Percentiles rank a stretch among this genome's conserved stretches.
phyloP scores from a whole-genome alignment of 1,284 basidiomycete species.

The Fomitopsis pinicola region DNA sequence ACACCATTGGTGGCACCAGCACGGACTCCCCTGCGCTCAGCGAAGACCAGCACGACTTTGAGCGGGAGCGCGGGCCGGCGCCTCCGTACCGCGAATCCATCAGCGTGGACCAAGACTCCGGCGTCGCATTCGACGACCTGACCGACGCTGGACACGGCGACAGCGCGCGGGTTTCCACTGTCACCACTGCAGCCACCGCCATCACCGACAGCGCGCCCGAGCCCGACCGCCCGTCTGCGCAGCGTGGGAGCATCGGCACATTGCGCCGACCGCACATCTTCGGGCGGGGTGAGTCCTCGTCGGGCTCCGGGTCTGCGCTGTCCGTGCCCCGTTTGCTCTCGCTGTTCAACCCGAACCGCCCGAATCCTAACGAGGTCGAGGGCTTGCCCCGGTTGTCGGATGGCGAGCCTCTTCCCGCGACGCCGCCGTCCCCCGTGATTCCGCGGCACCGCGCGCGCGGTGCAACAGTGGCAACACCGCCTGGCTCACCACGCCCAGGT shows the following conservation, averaged over 20 bases:
- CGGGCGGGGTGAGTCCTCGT: slow-evolving; percentile 4
- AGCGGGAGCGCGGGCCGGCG: slow-evolving; percentile 47
- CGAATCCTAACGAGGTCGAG: neutral
- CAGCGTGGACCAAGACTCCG: slow-evolving; percentile 14
- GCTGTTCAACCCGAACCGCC: slow-evolving; percentile 21
- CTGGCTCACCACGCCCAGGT: slow-evolving; percentile 7
- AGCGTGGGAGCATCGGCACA: neutral
- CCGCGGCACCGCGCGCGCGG: slow-evolving; percentile 5
- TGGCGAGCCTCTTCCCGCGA: neutral
- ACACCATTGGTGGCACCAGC: slow-evolving; percentile 17
- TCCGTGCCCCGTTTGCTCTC: slow-evolving; percentile 3
- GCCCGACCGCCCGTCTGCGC: neutral
- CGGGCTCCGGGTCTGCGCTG: neutral
- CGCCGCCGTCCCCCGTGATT: slow-evolving; percentile 9
- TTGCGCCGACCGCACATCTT: slow-evolving; percentile 1
- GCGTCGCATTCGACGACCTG: slow-evolving; percentile 7
- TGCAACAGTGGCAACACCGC: slow-evolving; percentile 7
- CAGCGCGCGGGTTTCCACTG: neutral
- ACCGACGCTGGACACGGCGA: neutral
- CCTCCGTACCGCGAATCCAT: slow-evolving; percentile 64
- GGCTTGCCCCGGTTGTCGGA: neutral
- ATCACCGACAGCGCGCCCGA: neutral
- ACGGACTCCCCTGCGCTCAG: neutral
- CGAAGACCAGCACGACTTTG: slow-evolving; percentile 2
- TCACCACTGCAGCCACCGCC: neutral